phyloP scores from a whole-genome alignment of 306 rosid genomes.

The Crataegus laevigata region DNA sequence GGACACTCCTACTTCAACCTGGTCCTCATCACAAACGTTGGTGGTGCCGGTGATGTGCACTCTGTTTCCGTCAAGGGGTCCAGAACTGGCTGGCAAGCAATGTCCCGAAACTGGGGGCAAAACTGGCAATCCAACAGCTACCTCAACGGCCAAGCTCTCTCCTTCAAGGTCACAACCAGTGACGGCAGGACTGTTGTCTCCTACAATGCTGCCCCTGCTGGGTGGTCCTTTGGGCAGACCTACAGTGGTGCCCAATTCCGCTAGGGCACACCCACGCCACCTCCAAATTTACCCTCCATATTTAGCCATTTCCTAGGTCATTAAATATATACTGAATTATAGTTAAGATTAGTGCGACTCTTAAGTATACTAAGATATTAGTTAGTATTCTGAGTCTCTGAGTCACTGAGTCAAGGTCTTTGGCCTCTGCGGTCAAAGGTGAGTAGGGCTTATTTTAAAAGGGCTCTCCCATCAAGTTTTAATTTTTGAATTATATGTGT shows the following conservation, averaged over 20 bases:
- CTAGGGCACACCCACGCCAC: constrained; percentile 10
- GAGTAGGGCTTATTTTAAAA: constrained; percentile 57
- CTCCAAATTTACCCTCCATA: neutral
- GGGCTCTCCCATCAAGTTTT: constrained; percentile 42
- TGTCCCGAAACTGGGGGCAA: constrained; percentile 99
- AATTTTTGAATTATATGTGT: neutral
- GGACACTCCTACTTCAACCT: constrained; percentile 97
- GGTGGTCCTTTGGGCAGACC: constrained; percentile 98
- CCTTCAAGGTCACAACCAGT: constrained; percentile 87
- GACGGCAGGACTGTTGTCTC: constrained; percentile 65
- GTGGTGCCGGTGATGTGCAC: constrained; percentile 96
- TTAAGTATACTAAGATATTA: constrained; percentile 73
- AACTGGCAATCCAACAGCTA: constrained; percentile 94
- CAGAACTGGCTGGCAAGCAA: constrained; percentile 69
- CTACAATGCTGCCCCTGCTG: constrained; percentile 64
- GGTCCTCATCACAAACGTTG: constrained; percentile 88
- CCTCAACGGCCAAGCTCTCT: constrained; percentile 81
- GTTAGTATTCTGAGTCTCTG: constrained; percentile 55
- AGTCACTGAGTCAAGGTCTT: constrained; percentile 2
- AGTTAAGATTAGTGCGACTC: constrained; percentile 26
- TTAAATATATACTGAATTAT: neutral
- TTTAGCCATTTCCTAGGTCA: constrained; percentile 4
- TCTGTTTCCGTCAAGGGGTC: constrained; percentile 70
- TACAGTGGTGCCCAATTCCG: constrained; percentile 77
- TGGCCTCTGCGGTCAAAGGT: constrained; percentile 30